Evolutionary conservation across 129 eudicot species (phyloP).

Genomic region (sunflower (Helianthus annuus)): DNA sequence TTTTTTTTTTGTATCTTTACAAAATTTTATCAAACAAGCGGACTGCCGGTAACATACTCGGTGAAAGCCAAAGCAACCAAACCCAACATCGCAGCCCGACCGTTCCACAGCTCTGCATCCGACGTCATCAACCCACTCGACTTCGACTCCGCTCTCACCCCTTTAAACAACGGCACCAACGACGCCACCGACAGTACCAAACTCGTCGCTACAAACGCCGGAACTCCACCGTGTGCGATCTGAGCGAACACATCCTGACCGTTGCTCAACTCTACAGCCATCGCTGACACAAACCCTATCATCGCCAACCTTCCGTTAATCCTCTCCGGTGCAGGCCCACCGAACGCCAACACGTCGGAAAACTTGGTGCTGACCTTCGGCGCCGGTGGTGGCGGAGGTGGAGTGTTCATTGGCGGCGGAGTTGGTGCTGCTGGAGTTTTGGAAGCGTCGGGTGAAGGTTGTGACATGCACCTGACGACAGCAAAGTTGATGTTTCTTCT

Average conservation of each 20-base stretch:
- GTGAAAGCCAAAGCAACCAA: slow-evolving; percentile 80
- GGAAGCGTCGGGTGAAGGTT: slow-evolving; percentile 3
- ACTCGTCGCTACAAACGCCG: slow-evolving; percentile 29
- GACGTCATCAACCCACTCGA: too few species aligned
- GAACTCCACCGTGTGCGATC: slow-evolving; percentile 64
- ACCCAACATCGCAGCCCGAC: slow-evolving; percentile 85
- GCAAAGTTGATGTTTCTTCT: background rate
- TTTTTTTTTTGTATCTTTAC: too few species aligned
- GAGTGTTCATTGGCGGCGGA: slow-evolving; percentile 16
- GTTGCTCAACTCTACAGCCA: slow-evolving; percentile 47
- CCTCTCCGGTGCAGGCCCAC: slow-evolving; percentile 91
- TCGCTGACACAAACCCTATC: slow-evolving; percentile 62
- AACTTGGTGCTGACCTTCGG: slow-evolving; percentile 61
- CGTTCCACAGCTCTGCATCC: slow-evolving; percentile 58
- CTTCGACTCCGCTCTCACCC: too few species aligned
- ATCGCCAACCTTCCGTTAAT: slow-evolving; percentile 87
- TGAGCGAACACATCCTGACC: slow-evolving; percentile 62
- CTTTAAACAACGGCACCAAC: too few species aligned
- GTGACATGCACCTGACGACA: slow-evolving; percentile 33
- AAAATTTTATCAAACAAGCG: slow-evolving; percentile 53
- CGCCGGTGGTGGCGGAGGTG: slow-evolving; percentile 35
- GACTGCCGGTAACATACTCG: slow-evolving; percentile 63
- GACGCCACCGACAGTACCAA: too few species aligned
- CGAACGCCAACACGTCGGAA: slow-evolving; percentile 63
- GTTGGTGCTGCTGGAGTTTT: background rate